Evolutionary conservation across 1,284 basidiomycete species (phyloP).

Genomic region (Sphaerobolus stellatus): DNA sequence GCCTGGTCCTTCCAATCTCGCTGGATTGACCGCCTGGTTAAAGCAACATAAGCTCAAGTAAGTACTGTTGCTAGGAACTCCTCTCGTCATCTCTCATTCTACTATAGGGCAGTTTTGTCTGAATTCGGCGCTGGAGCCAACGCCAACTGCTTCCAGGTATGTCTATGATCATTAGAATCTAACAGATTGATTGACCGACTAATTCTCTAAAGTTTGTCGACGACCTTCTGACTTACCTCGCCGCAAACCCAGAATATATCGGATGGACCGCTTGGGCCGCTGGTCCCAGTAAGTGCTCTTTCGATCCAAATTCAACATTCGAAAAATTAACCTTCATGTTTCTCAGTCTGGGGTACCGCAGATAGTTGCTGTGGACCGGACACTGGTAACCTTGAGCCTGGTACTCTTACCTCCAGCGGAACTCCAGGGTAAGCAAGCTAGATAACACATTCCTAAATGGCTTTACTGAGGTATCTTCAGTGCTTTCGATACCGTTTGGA

Average conservation of each 20-base stretch:
- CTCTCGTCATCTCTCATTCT: background rate
- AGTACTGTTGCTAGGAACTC: conserved; percentile 2
- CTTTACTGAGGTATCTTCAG: conserved; percentile 22
- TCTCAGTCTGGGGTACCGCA: conserved; percentile 42
- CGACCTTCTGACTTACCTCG: conserved; percentile 41
- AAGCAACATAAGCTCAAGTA: conserved; percentile 44
- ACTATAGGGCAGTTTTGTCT: conserved; percentile 45
- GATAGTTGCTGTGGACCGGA: conserved; percentile 46
- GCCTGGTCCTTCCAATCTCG: conserved; percentile 43
- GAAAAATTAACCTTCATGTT: background rate
- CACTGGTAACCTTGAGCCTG: conserved; percentile 46
- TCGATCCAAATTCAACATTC: background rate
- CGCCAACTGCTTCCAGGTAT: conserved; percentile 37
- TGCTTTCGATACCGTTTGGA: conserved; percentile 45
- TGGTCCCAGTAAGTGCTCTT: conserved; percentile 38
- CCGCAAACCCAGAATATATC: conserved; percentile 44
- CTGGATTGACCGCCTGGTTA: conserved; percentile 42
- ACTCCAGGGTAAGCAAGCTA: conserved; percentile 19
- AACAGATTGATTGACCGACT: background rate
- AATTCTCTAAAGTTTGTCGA: conserved; percentile 24
- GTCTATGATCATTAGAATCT: background rate
- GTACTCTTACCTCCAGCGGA: conserved; percentile 28
- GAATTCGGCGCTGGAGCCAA: conserved; percentile 48
- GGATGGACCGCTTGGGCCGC: conserved; percentile 50
- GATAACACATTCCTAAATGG: background rate